Percentiles rank a stretch among this genome's conserved stretches.
phyloP scores from a whole-genome alignment of 768 basidiomycete genomes.

The Pisolithus sp. region DNA sequence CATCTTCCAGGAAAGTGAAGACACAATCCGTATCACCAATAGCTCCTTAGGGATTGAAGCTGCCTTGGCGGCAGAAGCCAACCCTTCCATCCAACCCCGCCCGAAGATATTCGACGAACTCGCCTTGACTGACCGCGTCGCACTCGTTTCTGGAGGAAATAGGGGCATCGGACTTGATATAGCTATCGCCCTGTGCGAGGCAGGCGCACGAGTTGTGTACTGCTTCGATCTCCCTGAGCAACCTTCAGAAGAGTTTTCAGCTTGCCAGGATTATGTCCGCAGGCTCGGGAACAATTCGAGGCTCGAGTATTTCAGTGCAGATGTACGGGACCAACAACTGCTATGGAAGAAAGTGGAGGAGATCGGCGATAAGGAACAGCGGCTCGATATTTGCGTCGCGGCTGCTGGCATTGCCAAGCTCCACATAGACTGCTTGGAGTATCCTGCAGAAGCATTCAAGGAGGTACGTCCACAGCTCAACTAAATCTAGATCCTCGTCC shows the following conservation, averaged over 20 bases:
- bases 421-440: constrained; percentile 58
- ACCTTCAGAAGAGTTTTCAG: constrained; percentile 53
- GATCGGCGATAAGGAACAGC: constrained; percentile 59
- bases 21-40: constrained; percentile 45
- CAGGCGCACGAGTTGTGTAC: constrained; percentile 63
- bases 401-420: constrained; percentile 67
- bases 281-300: constrained; percentile 37
- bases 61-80: constrained; percentile 39
- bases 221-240: constrained; percentile 55
- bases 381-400: constrained; percentile 72
- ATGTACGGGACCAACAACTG: constrained; percentile 58
- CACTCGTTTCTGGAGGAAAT: constrained; percentile 58
- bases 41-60: constrained; percentile 58
- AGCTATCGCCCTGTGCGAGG: constrained; percentile 68
- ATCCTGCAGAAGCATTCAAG: constrained; percentile 57
- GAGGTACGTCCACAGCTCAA: constrained; percentile 35
- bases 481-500: not conserved
- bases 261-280: constrained; percentile 47
- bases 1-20: constrained; percentile 10
- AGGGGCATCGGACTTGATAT: constrained; percentile 76
- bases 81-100: constrained; percentile 28
- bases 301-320: constrained; percentile 56
- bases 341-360: constrained; percentile 52
- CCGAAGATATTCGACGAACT: constrained; percentile 56
- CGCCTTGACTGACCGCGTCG: constrained; percentile 50